Base-by-base conservation (phyloP, 176 grass and related monocot genomes). In the Ensete ventricosum region DNA sequence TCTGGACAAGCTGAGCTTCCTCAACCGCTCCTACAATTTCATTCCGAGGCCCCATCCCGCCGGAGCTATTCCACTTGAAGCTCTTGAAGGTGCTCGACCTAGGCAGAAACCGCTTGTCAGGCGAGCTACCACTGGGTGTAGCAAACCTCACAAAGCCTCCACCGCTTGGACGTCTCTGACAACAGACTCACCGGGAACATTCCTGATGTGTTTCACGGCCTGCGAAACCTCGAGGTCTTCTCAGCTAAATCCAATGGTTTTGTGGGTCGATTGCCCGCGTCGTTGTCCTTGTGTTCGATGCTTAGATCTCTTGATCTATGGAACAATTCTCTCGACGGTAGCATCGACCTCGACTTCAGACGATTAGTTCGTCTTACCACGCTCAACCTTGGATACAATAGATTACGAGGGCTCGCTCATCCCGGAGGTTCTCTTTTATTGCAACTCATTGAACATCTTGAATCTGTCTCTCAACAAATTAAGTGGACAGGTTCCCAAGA, bases 321-420 rank as follows among this genome's bases (percentile, higher is more conserved):
- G 22, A 73, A 73, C 22, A 73, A 73, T 55, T 73, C 72, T 29
- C 52, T 73, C 7, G 52, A 57, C 5, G 22, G 72, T 55, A 27
- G 2, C 53, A 54, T 73, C 9, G 53, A 55, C 11, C 52, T 73
- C 6, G 20, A 73, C 13, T 73, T 73, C 22, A 34, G 21, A 57
- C 23, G 2, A 19, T 29, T 73, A 1, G 48, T 16, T 19, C 53
- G 13, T 57, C 53, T 73, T 26, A 52, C 13, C 11, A 27, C 9
- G 13, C 72, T 73, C 23, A 24, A 73, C 11, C 72, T 73, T 7
- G 72, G 53, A 14, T 55, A 10, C 2, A 73, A 73, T 17, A n/a
- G 7, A 13, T 57, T 73, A 2, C 12, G 17, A 3, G 72, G 72
- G 0, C 23, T 13, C 13, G 0, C 23, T 13, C 13, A 55, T 73